Percentiles rank a stretch among this genome's conserved stretches.
Evolutionary conservation across 2,329 filamentous ascomycete species (phyloP).

Genomic region (Ophiosphaerella narmari): DNA sequence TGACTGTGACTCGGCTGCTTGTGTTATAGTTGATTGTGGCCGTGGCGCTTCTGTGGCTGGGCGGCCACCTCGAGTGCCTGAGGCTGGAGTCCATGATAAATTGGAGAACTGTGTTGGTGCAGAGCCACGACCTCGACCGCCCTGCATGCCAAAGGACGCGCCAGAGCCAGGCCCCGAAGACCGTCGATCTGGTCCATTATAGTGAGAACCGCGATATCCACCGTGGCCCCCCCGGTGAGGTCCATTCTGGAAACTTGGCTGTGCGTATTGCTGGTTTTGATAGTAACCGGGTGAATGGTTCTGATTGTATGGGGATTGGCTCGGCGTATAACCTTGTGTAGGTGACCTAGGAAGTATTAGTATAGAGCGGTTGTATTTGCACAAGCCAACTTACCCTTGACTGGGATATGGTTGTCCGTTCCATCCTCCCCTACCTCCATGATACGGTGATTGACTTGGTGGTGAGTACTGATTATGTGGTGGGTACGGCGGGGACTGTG

Average conservation of each 20-base stretch:
- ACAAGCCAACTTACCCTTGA: constrained; percentile 54
- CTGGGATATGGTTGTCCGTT: constrained; percentile 50
- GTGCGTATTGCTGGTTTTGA: constrained; percentile 58
- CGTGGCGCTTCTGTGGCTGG: constrained; percentile 46
- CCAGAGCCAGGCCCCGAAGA: constrained; percentile 49
- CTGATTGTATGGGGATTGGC: constrained; percentile 58
- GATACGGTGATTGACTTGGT: constrained; percentile 65
- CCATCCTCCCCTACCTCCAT: constrained; percentile 60
- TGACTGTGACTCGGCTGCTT: constrained; percentile 22
- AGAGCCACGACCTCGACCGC: constrained; percentile 59
- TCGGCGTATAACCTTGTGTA: constrained; percentile 62
- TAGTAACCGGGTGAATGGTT: constrained; percentile 53
- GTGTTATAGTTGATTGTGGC: constrained; percentile 21
- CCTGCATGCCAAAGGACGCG: constrained; percentile 46
- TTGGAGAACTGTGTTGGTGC: constrained; percentile 62
- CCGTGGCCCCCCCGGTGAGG: constrained; percentile 57
- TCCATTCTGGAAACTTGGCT: constrained; percentile 56
- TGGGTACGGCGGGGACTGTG: constrained; percentile 63
- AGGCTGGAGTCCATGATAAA: constrained; percentile 70
- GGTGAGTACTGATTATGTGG: constrained; percentile 65
- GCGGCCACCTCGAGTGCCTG: constrained; percentile 59
- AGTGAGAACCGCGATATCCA: constrained; percentile 63
- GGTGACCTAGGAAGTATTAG: constrained; percentile 47
- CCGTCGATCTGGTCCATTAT: constrained; percentile 49
- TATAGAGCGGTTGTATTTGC: neutral